These are phyloP conservation scores for Nicotiana otophora DNA, from an alignment of 257 asterid genomes.

Conservation along the genomic window DNA sequence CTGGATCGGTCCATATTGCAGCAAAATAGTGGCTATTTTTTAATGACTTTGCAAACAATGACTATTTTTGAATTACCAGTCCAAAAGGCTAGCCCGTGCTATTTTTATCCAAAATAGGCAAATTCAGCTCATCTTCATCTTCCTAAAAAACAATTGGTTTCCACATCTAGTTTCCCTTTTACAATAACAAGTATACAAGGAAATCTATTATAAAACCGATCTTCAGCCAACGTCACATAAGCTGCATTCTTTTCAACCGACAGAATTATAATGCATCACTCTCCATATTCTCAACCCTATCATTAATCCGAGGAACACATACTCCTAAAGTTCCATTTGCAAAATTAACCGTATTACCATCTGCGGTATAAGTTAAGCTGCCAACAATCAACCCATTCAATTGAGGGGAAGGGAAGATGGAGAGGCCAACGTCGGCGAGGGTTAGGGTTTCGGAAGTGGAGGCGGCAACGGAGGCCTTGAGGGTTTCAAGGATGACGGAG, in stretches of 20 bases:
- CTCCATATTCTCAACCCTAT: slow-evolving; percentile 85
- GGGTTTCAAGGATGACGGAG: slow-evolving; percentile 47
- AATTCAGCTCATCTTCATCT: slow-evolving; percentile 74
- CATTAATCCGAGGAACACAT: slow-evolving; percentile 83
- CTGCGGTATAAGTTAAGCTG: slow-evolving; percentile 55
- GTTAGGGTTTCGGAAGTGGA: slow-evolving; percentile 38
- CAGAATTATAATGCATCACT: slow-evolving; percentile 73
- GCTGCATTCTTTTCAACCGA: slow-evolving; percentile 88
- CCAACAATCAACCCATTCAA: slow-evolving; percentile 77
- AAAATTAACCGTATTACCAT: slow-evolving; percentile 80
- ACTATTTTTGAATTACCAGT: too few species aligned
- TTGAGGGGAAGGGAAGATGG: slow-evolving; percentile 77
- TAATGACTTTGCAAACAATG: too few species aligned
- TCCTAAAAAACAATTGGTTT: slow-evolving; percentile 72
- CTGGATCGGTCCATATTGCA: too few species aligned
- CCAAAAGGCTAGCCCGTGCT: too few species aligned
- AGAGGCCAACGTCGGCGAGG: slow-evolving; percentile 61
- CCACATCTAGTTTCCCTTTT: slow-evolving; percentile 74
- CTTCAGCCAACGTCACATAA: slow-evolving; percentile 71
- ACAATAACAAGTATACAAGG: slow-evolving; percentile 85
- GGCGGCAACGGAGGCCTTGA: slow-evolving; percentile 34
- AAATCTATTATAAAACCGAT: slow-evolving; percentile 67
- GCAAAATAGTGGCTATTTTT: too few species aligned
- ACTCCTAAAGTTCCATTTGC: slow-evolving; percentile 91
- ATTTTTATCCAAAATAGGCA: slow-evolving; percentile 50